Evolutionary conservation across 345 rosid species (phyloP), one percentile per base, ranked within the genome.

Genomic region (Pistacia atlantica): DNA sequence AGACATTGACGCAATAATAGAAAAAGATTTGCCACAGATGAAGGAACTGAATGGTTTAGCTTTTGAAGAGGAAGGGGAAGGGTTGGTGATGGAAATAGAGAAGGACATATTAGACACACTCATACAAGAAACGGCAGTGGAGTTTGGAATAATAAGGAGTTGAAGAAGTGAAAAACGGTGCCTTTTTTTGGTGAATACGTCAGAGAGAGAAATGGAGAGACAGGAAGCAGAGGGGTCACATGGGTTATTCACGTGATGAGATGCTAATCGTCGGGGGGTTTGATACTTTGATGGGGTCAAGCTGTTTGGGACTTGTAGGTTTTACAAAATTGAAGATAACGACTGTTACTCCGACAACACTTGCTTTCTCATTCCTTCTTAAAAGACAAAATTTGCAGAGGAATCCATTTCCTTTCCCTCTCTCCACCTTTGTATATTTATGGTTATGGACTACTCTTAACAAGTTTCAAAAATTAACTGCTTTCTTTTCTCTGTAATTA

Each of bases 171-270:
- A 20, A 75, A 77, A 78, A 84, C 85, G 83, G 54, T 61, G 75
- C 84, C 78, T 59, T 25, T 0, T 0, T 78, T 54, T 25, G 20
- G 4, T 65, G 6, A 5, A 12, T 8, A 33, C 46, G 55, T 35
- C 60, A 18, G 70, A 3, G 61, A n/a, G 75, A 20, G 17, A 5
- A 49, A 1, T 4, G 12, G 75, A 49, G 67, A 72, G 81, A 78
- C 77, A 73, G 77, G 52, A 68, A 55, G 80, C 78, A 62, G 73
- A 74, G 38, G 71, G 80, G 82, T 83, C 89, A 90, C 97, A 80
- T 89, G 91, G 89, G 86, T 68, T 3, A 65, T 77, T 90, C 97
- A 91, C 91, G 94, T 87, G 97, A 86, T n/a, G 82, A 79, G 91
- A 85, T 81, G 80, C 83, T 56, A 71, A 71, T 75, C 65, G 76